Conservation (phyloP, 2,329 filamentous ascomycete species). For the Penicillium sp. region DNA sequence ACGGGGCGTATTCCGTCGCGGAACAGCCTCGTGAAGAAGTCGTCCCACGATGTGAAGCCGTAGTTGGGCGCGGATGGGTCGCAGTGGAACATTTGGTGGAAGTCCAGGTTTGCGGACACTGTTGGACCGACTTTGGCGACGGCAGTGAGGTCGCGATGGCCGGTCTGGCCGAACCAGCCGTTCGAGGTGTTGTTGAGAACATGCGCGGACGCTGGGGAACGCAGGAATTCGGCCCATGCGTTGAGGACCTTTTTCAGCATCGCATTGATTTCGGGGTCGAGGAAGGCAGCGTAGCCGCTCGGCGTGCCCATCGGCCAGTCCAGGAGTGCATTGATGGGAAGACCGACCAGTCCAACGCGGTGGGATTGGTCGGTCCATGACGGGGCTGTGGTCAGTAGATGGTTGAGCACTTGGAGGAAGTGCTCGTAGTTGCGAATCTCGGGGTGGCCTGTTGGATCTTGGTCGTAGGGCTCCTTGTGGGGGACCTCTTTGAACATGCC, state of each 20-base stretch:
- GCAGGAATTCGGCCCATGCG: conserved; percentile 54
- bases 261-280: conserved; percentile 52
- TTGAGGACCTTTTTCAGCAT: conserved; percentile 52
- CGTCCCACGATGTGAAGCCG: conserved; percentile 66
- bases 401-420: conserved; percentile 65
- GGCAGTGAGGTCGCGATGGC: conserved; percentile 42
- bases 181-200: conserved; percentile 45
- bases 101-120: conserved; percentile 22
- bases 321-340: conserved; percentile 57
- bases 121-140: conserved; percentile 24
- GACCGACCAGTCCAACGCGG: conserved; percentile 49
- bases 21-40: conserved; percentile 65
- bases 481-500: conserved; percentile 69
- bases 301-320: conserved; percentile 60
- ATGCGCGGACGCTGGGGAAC: conserved; percentile 54
- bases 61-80: conserved; percentile 25
- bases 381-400: conserved; percentile 39
- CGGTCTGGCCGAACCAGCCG: conserved; percentile 58
- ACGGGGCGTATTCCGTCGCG: conserved; percentile 57
- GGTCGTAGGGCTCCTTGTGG: conserved; percentile 56
- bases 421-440: conserved; percentile 66
- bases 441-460: conserved; percentile 59
- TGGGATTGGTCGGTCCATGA: conserved; percentile 33
- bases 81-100: conserved; percentile 32
- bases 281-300: conserved; percentile 55